phyloP scores from a whole-genome alignment of 192 early-diverging fungal species.

The Coemansia sp. region DNA sequence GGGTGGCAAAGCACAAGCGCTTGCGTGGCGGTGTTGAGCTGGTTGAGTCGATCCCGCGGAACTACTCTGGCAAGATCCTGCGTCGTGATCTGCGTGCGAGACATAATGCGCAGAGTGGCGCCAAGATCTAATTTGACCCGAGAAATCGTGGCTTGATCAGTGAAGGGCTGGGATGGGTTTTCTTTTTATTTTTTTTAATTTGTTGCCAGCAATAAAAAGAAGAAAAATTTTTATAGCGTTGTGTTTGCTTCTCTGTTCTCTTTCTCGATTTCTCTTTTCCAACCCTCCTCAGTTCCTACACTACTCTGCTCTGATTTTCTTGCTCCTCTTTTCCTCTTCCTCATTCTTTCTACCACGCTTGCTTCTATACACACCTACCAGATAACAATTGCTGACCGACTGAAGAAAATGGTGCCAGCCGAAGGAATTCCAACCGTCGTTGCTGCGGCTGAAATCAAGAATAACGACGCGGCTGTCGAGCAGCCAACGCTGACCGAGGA shows the following conservation, averaged over 20 bases:
- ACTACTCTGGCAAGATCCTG: slow-evolving; percentile 41
- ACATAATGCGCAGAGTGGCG: slow-evolving; percentile 4
- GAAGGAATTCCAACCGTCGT: slow-evolving; percentile 45
- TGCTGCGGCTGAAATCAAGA: slow-evolving; percentile 13
- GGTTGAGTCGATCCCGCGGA: slow-evolving; percentile 27
- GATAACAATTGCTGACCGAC: not conserved
- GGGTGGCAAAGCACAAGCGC: slow-evolving; percentile 40
- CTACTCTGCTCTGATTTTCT: not conserved
- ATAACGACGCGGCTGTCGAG: not conserved
- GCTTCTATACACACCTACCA: not conserved
- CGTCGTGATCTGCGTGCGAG: slow-evolving; percentile 28
- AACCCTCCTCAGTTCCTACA: not conserved
- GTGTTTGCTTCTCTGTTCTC: slow-evolving; percentile 6
- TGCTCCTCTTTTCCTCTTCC: slow-evolving; percentile 1
- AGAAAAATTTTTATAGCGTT: slow-evolving; percentile 5
- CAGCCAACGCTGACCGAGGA: slow-evolving; percentile 15
- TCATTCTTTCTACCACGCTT: not conserved
- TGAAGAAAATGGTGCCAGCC: slow-evolving; percentile 22
- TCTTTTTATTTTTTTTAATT: slow-evolving; percentile 13
- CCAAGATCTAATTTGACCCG: slow-evolving; percentile 31
- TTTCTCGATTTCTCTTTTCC: slow-evolving; percentile 8
- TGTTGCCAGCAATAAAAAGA: not conserved
- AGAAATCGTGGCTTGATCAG: not conserved
- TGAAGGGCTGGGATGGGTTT: not conserved
- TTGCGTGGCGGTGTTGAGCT: slow-evolving; percentile 44